phyloP scores from a whole-genome alignment of 2,329 filamentous ascomycete genomes.

The Periconia sp. region DNA sequence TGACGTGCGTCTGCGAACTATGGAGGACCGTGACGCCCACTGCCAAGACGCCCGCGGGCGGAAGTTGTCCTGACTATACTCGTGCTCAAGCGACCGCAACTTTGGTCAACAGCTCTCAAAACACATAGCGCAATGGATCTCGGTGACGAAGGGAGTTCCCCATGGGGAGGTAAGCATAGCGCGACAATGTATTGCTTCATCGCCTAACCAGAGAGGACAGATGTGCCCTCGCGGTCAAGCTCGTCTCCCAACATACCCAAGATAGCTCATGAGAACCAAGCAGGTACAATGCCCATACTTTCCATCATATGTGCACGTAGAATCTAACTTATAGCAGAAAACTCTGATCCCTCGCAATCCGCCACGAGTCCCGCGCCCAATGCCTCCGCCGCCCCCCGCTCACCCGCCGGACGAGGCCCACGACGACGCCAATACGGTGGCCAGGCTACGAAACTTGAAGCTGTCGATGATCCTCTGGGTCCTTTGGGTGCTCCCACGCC shows the following conservation, averaged over 20 bases:
- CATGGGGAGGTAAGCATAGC: conserved; percentile 43
- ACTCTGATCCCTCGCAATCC: conserved; percentile 17
- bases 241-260: conserved; percentile 45
- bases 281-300: conserved; percentile 15
- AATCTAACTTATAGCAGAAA: conserved; percentile 11
- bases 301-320: background rate
- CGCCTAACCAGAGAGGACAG: conserved; percentile 30
- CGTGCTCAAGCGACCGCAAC: conserved; percentile 5
- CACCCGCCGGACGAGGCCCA: conserved; percentile 52
- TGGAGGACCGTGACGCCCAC: background rate
- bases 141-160: conserved; percentile 45
- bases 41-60: conserved; percentile 9
- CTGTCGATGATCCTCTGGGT: conserved; percentile 74
- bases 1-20: background rate
- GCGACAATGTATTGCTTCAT: background rate
- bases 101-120: conserved; percentile 8
- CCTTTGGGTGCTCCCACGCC: conserved; percentile 71
- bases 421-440: conserved; percentile 65
- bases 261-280: conserved; percentile 36
- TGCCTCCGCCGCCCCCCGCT: conserved; percentile 47
- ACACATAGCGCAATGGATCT: conserved; percentile 41
- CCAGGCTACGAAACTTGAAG: conserved; percentile 76
- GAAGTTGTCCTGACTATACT: background rate
- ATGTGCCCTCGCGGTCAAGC: conserved; percentile 50
- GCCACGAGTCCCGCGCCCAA: conserved; percentile 33